Base-by-base conservation (phyloP, 75 land plant species). In the Ceratopteris richardii region DNA sequence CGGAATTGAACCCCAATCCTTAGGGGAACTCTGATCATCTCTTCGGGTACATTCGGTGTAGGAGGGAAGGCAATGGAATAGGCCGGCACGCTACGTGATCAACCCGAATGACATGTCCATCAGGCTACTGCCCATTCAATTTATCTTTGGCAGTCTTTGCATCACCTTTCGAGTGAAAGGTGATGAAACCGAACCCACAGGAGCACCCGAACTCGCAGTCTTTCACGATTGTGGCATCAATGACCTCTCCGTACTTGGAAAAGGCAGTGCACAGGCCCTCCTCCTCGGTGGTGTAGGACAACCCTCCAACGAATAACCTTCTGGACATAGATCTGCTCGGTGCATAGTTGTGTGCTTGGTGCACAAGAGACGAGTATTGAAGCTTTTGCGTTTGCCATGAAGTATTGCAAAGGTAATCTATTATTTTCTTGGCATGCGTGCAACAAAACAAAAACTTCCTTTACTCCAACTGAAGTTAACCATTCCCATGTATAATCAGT, bases 101-200 rank as follows among this genome's bases (percentile, higher is more conserved):
- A 5, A 46, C 50, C 22, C 50, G 5, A 21, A 46, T 46, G 12
- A 18, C 18, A 2, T 17, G 50, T 46, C 50, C 50, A 46, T 46
- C 50, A 17, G 17, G 50, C 22, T 3, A 21, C 22, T 21, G 50
- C 4, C 22, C 22, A 21, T 46, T 46, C 50, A 46, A 6, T 21
- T 46, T 46, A 17, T n/a, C 50, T 17, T 46, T 46, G 3, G 50
- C 50, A 5, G 18, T 17, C 3, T 46, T 17, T 21, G 50, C 50
- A n/a, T 46, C 50, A n/a, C 13, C 18, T 5, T 46, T 17, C 50
- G 18, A 2, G 23, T 2, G n/a, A 58, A 70, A 70, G 4, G 73
- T 70, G n/a, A 70, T 60, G 39, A 70, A 70, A 0, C 73, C 73
- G 44, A 60, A 70, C 16, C 73, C 73, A 11, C 73, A 68, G 25